Evolutionary conservation across 768 basidiomycete species (phyloP), one percentile per base, ranked within the genome.

Genomic region (Phlebiopsis flavidoalba): DNA sequence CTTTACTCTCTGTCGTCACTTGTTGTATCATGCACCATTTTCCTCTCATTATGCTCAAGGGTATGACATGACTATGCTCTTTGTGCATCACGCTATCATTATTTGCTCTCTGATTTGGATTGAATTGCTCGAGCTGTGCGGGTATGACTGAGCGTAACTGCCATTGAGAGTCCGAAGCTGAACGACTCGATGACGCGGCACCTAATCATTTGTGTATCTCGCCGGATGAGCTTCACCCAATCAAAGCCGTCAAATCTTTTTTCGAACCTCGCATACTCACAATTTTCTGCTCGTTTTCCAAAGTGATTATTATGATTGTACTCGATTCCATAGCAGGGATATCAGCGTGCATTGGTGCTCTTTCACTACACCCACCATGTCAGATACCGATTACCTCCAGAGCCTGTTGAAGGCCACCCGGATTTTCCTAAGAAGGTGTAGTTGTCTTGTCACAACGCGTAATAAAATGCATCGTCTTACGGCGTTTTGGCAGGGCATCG

Each of bases 351-450:
- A 49, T 2, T 19, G 19, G 48, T 49, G 14, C 51, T 8, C n/a
- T 53, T 46, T 35, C 40, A 17, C 26, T 45, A 48, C 53, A 2
- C 33, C 47, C 48, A 63, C 59, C 50, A 92, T 91, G 88, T 82
- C 88, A 61, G 92, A 95, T 78, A 79, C 93, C 22, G 86, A 86
- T 47, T 81, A 83, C 67, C 77, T 97, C 62, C 83, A 78, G 61
- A 80, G 78, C 51, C 78, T 85, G 57, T 75, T 94, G 59, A 81
- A 72, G 19, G 73, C 76, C 83, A 92, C 70, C 75, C 82, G 8
- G 88, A 95, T 71, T 98, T 96, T 68, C 95, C 95, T 14, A 91
- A 93, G 79, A 90, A 94, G 83, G 95, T 93, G 67, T 52, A 74
- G 21, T 26, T 1, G 7, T 12, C 53, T 19, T 26, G 17, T 43